Evolutionary conservation across 345 rosid genomes (phyloP).

Genomic region (Eucalyptus pumila): DNA sequence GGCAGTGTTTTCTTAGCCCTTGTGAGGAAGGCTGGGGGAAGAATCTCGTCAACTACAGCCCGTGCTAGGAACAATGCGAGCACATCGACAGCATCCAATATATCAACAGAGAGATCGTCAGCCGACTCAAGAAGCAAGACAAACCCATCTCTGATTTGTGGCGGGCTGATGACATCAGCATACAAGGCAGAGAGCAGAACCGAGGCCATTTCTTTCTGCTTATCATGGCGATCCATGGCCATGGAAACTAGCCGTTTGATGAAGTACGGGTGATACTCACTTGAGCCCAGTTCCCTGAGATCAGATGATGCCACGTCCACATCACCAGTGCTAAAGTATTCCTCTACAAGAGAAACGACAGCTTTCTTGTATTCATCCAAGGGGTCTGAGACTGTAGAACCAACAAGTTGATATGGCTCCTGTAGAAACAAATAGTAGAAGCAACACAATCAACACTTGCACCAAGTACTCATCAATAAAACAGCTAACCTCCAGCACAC

Average conservation of each 20-base stretch:
- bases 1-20: constrained; percentile 73
- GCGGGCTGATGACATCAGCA: constrained; percentile 86
- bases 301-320: constrained; percentile 90
- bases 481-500: neutral
- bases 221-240: constrained; percentile 98
- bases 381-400: constrained; percentile 77
- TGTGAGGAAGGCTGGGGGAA: constrained; percentile 79
- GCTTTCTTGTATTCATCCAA: constrained; percentile 90
- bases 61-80: constrained; percentile 92
- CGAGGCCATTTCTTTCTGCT: constrained; percentile 99
- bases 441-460: neutral
- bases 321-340: constrained; percentile 86
- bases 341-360: constrained; percentile 75
- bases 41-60: constrained; percentile 94
- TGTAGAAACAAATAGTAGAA: constrained; percentile 6
- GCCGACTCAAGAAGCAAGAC: constrained; percentile 93
- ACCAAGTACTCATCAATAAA: neutral
- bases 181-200: constrained; percentile 85
- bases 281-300: constrained; percentile 88
- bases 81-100: constrained; percentile 78
- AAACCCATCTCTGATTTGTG: constrained; percentile 88
- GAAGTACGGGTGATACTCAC: constrained; percentile 82
- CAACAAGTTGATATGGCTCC: constrained; percentile 89
- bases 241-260: constrained; percentile 90
- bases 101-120: constrained; percentile 92